Evolutionary conservation across 1,284 basidiomycete genomes (phyloP), one percentile per base, ranked within the genome.

Genomic region (Meripilus lineatus): DNA sequence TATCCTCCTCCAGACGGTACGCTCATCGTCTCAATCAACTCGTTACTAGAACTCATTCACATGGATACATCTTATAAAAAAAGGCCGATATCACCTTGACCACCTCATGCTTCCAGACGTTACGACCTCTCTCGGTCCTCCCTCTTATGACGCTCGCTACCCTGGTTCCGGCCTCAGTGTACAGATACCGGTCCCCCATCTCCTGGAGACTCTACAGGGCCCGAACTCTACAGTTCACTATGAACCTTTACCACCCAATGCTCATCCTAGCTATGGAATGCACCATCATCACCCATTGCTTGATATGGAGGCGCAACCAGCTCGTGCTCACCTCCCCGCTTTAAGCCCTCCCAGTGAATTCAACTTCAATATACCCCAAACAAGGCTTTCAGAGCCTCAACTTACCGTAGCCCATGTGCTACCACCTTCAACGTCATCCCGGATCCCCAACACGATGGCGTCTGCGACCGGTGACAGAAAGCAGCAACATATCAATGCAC

Each of bases 81-180:
- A 81, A 82, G 81, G 75, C 77, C 82, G 79, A 67, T 82, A 80
- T 76, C 75, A 78, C 57, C 56, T 59, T 52, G 56, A 52, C 41
- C 58, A 55, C 54, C 53, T 51, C 44, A 50, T 45, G 45, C 50
- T 50, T 40, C 44, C 51, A 54, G 52, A 54, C 44, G 50, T 50
- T 40, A 50, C 45, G 20, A 26, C 35, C 36, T 30, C 51, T 30
- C 46, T 56, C 32, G 48, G 54, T 38, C 52, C 54, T 25, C 52
- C 55, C 20, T 37, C 50, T 20, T 58, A 58, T 57, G 58, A 59
- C 51, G 56, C 58, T 45, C 59, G 57, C 42, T 60, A 55, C 50
- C 45, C 47, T 43, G 42, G 49, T 36, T 49, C 56, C 49, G 46
- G 49, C 42, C 41, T 55, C 46, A 49, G 47, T 44, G 46, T 56